These are phyloP conservation scores for Leccinum glutinopallens DNA, from an alignment of 1,284 basidiomycete species.

Conservation along the genomic window DNA sequence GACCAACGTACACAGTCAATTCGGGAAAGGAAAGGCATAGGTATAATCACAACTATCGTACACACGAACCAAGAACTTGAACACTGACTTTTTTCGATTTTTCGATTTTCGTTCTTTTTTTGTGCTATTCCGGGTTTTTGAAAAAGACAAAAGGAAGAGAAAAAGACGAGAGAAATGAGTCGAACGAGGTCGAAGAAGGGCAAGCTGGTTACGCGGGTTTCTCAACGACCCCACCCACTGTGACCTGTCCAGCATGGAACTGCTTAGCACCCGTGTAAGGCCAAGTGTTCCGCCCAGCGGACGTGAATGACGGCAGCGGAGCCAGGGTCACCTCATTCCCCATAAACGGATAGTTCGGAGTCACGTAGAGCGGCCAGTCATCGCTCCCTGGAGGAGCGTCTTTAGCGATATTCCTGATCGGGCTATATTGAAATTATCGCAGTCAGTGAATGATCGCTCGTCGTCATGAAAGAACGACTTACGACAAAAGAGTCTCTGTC, in stretches of 20 bases:
- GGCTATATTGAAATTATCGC: constrained; percentile 8
- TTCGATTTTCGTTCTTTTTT: background rate
- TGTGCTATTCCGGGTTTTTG: background rate
- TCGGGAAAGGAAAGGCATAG: background rate
- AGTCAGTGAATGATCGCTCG: background rate
- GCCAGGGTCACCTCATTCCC: constrained; percentile 7
- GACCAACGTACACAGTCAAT: background rate
- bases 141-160: too few species aligned
- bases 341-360: constrained; percentile 15
- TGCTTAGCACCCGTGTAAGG: constrained; percentile 8
- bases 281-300: constrained; percentile 5
- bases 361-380: constrained; percentile 13
- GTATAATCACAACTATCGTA: background rate
- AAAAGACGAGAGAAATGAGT: too few species aligned
- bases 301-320: constrained; percentile 16
- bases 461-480: background rate
- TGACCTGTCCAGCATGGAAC: constrained; percentile 11
- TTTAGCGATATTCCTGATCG: background rate
- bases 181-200: background rate
- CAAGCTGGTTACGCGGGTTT: background rate
- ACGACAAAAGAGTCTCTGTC: constrained; percentile 10
- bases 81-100: background rate
- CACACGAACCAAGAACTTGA: background rate
- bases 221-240: constrained; percentile 1
- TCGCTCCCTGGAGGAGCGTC: constrained; percentile 7